Base-by-base conservation (phyloP, 768 basidiomycete genomes). In the Russula compacta region DNA sequence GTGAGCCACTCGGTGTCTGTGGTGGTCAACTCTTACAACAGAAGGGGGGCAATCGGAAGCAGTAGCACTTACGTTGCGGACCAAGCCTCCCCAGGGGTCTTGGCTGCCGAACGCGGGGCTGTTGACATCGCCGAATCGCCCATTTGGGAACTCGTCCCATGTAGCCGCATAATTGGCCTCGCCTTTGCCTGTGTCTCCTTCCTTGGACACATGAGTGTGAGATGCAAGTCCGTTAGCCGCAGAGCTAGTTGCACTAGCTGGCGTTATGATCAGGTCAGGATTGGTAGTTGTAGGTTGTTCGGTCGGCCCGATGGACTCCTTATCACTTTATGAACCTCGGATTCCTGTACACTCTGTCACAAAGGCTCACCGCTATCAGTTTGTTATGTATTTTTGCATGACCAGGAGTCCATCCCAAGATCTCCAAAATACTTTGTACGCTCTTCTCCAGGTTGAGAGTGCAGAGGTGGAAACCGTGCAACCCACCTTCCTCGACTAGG, bases 91-190 rank as follows among this genome's bases (percentile, higher is more conserved):
- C 88, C 89, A 93, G 2, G 79, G 86, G 63, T 85, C 86, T 68
- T 83, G 84, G 38, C 78, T 77, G 49, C 97, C 97, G 67, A 88
- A 99, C 0, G 97, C 97, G 21, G 97, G 97, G 76, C 92, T 95
- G 69, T 97, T 91, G 71, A 89, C 91, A 72, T 98, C 97, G 63
- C 97, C 97, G 72, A 98, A 98, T 10, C 97, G 87, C 39, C 97
- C 97, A 70, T 99, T 99, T 7, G 97, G 97, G 71, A 98, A 98
- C 69, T 99, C 97, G 68, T 93, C 91, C 91, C 91, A 93, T 19
- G 83, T 83, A 1, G 85, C 80, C 0, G 87, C 87, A 64, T 86
- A 81, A 68, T 87, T 90, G 7, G 86, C 74, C 64, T 91, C 89
- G 6, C 87, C 89, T 47, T 82, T 80, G 32, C 87, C 85, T 5